Evolutionary conservation across 2,329 filamentous ascomycete species (phyloP).

Genomic region (Amauroascus verrucosus): DNA sequence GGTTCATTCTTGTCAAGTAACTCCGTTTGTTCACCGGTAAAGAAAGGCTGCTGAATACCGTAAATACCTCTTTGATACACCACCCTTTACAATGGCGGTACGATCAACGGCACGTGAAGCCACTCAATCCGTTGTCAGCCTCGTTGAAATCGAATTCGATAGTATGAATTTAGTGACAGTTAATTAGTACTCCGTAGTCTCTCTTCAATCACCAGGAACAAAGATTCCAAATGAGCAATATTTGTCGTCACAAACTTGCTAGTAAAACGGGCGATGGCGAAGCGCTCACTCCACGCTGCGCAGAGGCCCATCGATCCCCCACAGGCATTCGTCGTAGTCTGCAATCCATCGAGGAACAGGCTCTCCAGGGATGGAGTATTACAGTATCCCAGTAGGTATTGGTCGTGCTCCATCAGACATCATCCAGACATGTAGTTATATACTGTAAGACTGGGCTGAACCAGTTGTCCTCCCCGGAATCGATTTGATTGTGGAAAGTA

Average conservation of each 20-base stretch:
- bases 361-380: no score
- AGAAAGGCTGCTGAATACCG: neutral
- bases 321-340: no score
- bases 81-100: neutral
- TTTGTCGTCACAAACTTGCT: neutral
- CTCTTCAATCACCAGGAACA: no score
- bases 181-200: neutral
- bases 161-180: neutral
- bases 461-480: no score
- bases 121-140: neutral
- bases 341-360: no score
- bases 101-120: slow-evolving; percentile 3
- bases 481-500: neutral
- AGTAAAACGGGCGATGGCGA: neutral
- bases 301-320: no score
- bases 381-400: no score
- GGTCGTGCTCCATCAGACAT: no score
- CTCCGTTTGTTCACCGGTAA: neutral
- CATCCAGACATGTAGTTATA: no score
- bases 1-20: neutral
- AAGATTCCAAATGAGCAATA: neutral
- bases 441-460: no score
- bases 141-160: neutral
- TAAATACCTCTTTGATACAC: neutral
- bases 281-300: no score